phyloP scores from a whole-genome alignment of 371 early-diverging fungal species.

The Phascolomyces articulosus region DNA sequence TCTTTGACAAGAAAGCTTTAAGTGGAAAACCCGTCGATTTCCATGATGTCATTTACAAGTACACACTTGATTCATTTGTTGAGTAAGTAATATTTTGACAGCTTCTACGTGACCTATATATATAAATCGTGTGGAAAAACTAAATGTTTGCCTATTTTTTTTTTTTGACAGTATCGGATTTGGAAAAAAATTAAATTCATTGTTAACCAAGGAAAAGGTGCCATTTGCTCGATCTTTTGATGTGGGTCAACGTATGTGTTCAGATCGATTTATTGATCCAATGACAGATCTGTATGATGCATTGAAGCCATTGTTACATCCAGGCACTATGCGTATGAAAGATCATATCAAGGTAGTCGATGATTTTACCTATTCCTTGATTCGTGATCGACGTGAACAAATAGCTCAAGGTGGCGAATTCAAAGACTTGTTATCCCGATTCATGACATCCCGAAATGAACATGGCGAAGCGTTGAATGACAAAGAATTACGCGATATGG shows the following conservation, averaged over 20 bases:
- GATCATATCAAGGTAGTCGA: conserved; percentile 47
- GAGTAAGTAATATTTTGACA: conserved; percentile 30
- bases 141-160: neutral
- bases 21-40: conserved; percentile 24
- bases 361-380: conserved; percentile 46
- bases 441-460: conserved; percentile 59
- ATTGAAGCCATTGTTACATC: conserved; percentile 14
- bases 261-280: conserved; percentile 48
- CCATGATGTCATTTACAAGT: conserved; percentile 48
- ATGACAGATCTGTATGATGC: conserved; percentile 28
- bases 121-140: neutral
- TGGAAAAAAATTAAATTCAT: conserved; percentile 39
- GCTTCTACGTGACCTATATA: too few species aligned
- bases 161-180: conserved; percentile 53
- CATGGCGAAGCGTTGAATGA: conserved; percentile 54
- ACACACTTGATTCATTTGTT: conserved; percentile 57
- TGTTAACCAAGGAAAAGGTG: conserved; percentile 26
- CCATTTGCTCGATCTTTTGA: conserved; percentile 67
- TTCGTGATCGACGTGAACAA: conserved; percentile 36
- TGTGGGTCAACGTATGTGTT: conserved; percentile 37
- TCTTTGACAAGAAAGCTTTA: conserved; percentile 35
- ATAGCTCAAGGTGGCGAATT: conserved; percentile 20
- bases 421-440: conserved; percentile 63
- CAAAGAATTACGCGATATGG: conserved; percentile 56
- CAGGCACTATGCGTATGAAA: conserved; percentile 27